Evolutionary conservation across 2,329 filamentous ascomycete species (phyloP).

Genomic region (Balansia obtecta): DNA sequence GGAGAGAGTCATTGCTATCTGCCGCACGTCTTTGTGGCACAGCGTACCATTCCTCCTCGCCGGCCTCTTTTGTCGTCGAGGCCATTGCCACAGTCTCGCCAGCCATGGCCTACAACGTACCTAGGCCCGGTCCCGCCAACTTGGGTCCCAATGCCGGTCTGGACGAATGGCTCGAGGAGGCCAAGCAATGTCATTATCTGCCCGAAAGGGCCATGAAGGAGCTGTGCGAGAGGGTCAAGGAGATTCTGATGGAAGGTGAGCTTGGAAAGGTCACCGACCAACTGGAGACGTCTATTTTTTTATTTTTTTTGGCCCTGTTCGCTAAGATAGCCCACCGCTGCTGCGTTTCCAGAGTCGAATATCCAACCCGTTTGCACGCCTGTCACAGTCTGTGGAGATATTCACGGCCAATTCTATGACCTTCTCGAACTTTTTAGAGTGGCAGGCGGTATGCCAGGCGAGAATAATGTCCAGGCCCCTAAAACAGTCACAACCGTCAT

Average conservation of each 20-base stretch:
- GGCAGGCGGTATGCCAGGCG: conserved; percentile 89
- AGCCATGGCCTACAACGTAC: conserved; percentile 42
- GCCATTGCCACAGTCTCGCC: conserved; percentile 10
- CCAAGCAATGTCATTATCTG: conserved; percentile 93
- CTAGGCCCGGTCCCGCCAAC: conserved; percentile 82
- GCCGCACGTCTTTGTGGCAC: conserved; percentile 12
- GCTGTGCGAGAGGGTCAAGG: conserved; percentile 96
- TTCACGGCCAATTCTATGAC: conserved; percentile 98
- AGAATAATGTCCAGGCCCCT: conserved; percentile 56
- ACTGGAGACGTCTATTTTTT: neutral
- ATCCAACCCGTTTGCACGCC: conserved; percentile 96
- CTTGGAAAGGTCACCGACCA: neutral
- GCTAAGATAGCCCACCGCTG: neutral
- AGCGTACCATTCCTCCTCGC: conserved; percentile 8
- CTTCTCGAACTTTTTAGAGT: conserved; percentile 93
- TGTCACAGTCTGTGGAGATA: conserved; percentile 94
- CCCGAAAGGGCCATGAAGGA: conserved; percentile 97
- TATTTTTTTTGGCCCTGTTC: too few relatives aligned
- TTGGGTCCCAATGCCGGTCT: conserved; percentile 73
- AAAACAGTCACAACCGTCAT: conserved; percentile 63
- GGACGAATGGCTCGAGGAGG: conserved; percentile 93
- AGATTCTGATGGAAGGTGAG: conserved; percentile 93
- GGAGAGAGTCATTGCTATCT: conserved; percentile 9
- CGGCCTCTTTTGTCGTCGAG: conserved; percentile 12
- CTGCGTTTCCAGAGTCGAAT: conserved; percentile 64